Percentiles rank a stretch among this genome's conserved stretches.
phyloP scores from a whole-genome alignment of 805 yeast genomes.

The Yamadazyma paraphyllophila region DNA sequence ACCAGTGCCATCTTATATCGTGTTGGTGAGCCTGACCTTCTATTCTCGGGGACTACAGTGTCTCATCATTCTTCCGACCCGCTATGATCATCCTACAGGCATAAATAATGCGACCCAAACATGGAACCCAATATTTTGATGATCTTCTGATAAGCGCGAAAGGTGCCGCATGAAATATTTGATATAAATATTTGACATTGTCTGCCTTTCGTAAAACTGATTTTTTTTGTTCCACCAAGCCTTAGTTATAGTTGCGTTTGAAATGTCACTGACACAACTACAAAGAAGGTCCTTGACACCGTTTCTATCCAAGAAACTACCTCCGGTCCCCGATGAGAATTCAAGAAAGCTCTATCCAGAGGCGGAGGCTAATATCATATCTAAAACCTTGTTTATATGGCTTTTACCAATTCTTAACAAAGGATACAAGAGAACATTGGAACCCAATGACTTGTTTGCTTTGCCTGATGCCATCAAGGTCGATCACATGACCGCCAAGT shows the following conservation, averaged over 20 bases:
- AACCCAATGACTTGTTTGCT: constrained; percentile 56
- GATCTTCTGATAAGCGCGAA: too few species aligned
- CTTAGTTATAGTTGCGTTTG: neutral
- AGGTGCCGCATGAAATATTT: too few species aligned
- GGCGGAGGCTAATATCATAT: constrained; percentile 35
- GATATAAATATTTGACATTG: too few species aligned
- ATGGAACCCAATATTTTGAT: too few species aligned
- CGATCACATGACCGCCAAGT: constrained; percentile 27
- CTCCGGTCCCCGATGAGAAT: constrained; percentile 51
- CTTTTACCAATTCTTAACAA: constrained; percentile 56
- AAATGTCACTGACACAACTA: constrained; percentile 3
- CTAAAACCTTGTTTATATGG: constrained; percentile 63
- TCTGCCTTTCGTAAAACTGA: neutral
- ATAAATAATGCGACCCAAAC: too few species aligned
- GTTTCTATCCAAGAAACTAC: constrained; percentile 40
- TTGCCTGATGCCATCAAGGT: constrained; percentile 36
- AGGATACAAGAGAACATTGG: constrained; percentile 72
- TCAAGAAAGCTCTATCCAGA: constrained; percentile 50
- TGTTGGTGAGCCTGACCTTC: too few species aligned
- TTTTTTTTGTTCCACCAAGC: neutral
- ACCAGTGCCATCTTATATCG: too few species aligned
- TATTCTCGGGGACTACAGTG: too few species aligned
- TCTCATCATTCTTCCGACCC: too few species aligned
- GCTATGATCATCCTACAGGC: too few species aligned
- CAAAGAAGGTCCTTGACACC: constrained; percentile 36